Base-by-base conservation (phyloP, 495 filamentous ascomycete species). In the Tuber calosporum region DNA sequence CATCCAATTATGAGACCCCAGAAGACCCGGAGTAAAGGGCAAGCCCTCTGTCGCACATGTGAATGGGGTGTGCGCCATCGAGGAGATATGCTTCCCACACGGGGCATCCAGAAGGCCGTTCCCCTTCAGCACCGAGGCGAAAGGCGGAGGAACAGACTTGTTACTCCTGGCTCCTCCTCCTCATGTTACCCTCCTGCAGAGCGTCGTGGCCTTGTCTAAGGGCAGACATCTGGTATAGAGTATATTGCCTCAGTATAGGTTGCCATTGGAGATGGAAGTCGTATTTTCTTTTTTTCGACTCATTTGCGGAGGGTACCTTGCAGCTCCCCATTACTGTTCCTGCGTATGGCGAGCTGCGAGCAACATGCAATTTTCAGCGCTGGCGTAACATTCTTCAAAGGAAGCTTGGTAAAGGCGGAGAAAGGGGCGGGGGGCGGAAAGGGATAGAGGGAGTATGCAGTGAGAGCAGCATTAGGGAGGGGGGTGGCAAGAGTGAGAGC, bases 291-390 rank as follows among this genome's bases (percentile, higher is more conserved):
- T 75, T 69, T 69, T 77, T 68, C 73, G 72, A 70, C 42, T 68
- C 68, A 73, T 73, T 26, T 43, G 70, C n/a, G 53, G 66, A 78
- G 70, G 76, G 76, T 78, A 78, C 76, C 76, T 78, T 78, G 76
- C 76, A 78, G 76, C 70, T 70, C 67, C 45, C 69, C 67, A 76
- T 76, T 76, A 76, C 71, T 68, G 76, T 78, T 77, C 76, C 76
- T 78, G 76, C 76, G 76, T 78, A 78, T 78, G 70, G 68, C 26
- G 53, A 76, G 75, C 75, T 77, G 68, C 34, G 75, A 77, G 74
- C 48, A 73, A 75, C 42, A 77, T 78, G 76, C 67, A 70, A 77
- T 78, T 78, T 78, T 78, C 75, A 78, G 76, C 75, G 19, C 75
- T 62, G 76, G 71, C 68, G 71, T 73, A 71, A 69, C 68, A 72